A percentile compares a stretch with the other conserved stretches of the same genome.
Evolutionary conservation across 2,329 filamentous ascomycete species (phyloP).

Genomic region (Graphiopsis chlorocephala): DNA sequence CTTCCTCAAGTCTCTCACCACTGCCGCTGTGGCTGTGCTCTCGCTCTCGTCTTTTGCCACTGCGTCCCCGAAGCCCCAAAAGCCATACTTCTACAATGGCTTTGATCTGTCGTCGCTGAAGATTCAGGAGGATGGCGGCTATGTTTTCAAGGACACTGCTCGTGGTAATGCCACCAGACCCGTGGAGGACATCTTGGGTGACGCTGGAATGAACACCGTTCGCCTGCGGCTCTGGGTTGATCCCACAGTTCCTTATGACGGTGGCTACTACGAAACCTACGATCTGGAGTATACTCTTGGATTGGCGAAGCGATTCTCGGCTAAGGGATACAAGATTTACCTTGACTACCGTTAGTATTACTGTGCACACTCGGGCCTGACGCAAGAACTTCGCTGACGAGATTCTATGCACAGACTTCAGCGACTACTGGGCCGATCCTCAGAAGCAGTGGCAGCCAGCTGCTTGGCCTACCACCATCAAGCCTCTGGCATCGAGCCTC

Average conservation of each 20-base stretch:
- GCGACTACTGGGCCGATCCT: conserved; percentile 39
- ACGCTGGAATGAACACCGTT: conserved; percentile 38
- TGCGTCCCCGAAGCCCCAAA: not conserved
- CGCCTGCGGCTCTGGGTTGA: conserved; percentile 33
- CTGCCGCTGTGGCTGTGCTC: not conserved
- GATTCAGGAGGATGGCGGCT: conserved; percentile 37
- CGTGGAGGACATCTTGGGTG: conserved; percentile 36
- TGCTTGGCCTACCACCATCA: conserved; percentile 36
- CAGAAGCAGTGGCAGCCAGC: conserved; percentile 34
- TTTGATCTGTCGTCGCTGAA: conserved; percentile 41
- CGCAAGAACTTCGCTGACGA: not conserved
- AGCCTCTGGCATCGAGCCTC: conserved; percentile 31
- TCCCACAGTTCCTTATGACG: conserved; percentile 29
- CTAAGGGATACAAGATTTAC: conserved; percentile 38
- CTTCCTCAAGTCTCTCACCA: not conserved
- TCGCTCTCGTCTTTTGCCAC: conserved; percentile 6
- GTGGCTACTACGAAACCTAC: conserved; percentile 29
- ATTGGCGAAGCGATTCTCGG: conserved; percentile 36
- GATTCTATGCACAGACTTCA: conserved; percentile 19
- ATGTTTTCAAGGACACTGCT: conserved; percentile 39
- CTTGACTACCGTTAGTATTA: conserved; percentile 32
- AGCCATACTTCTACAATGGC: conserved; percentile 37
- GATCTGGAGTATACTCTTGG: conserved; percentile 35
- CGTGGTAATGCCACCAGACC: conserved; percentile 36
- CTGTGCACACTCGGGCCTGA: not conserved